Conservation (phyloP, 352 stramenopile species). For the Globisporangium cederbergense region DNA sequence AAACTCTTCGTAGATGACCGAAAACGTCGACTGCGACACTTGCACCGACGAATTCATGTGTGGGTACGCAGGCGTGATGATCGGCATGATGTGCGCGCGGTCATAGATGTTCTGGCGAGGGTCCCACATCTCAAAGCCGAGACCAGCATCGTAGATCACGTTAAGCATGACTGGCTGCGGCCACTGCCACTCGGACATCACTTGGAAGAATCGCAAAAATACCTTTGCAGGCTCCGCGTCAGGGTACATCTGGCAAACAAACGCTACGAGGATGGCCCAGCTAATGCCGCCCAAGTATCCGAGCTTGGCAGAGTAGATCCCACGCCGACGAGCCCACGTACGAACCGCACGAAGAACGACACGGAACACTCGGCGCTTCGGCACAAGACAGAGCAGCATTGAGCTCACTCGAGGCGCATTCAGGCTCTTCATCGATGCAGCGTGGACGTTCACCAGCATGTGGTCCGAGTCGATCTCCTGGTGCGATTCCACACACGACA, state of each 20-base stretch:
- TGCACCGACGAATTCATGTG: conserved; percentile 98
- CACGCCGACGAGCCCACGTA: conserved; percentile 80
- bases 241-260: conserved; percentile 91
- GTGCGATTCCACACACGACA: conserved; percentile 56
- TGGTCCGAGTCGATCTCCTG: conserved; percentile 85
- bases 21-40: conserved; percentile 91
- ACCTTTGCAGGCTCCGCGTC: conserved; percentile 64
- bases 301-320: conserved; percentile 96
- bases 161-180: conserved; percentile 81
- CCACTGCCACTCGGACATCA: conserved; percentile 84
- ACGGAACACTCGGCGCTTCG: conserved; percentile 87
- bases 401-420: conserved; percentile 95
- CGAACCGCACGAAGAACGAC: conserved; percentile 73
- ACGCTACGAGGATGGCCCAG: conserved; percentile 96
- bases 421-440: conserved; percentile 92
- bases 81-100: conserved; percentile 95
- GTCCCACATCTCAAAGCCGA: conserved; percentile 89
- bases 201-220: conserved; percentile 83
- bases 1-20: conserved; percentile 92
- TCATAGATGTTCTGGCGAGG: conserved; percentile 82
- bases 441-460: conserved; percentile 91
- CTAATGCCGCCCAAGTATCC: conserved; percentile 98
- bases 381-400: conserved; percentile 91
- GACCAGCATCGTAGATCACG: conserved; percentile 77
- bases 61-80: conserved; percentile 98